Conservation (phyloP, 257 asterid genomes). For the Asclepias syriaca region DNA sequence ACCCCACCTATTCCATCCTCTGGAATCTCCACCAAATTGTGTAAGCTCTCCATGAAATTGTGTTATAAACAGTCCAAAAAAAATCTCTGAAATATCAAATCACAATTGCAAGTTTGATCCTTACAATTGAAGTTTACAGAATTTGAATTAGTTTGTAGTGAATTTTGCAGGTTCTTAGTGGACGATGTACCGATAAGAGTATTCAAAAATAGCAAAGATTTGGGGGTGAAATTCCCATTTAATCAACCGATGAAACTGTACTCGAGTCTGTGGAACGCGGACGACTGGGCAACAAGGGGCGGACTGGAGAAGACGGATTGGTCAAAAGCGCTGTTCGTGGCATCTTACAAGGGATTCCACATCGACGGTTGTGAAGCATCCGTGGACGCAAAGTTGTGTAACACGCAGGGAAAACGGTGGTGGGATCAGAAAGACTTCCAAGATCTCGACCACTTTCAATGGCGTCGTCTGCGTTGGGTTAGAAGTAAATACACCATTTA, state of each 20-base stretch:
- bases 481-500: constrained; percentile 54
- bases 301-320: constrained; percentile 79
- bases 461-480: constrained; percentile 50
- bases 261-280: constrained; percentile 86
- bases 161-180: constrained; percentile 46
- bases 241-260: constrained; percentile 86
- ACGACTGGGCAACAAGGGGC: constrained; percentile 63
- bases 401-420: constrained; percentile 59
- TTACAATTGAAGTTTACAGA: too few relatives aligned
- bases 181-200: constrained; percentile 64
- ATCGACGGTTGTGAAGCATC: constrained; percentile 75
- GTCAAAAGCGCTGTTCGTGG: constrained; percentile 74
- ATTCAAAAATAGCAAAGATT: constrained; percentile 59
- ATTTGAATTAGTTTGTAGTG: too few relatives aligned
- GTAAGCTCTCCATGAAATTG: too few relatives aligned
- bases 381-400: constrained; percentile 52
- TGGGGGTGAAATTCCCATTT: constrained; percentile 67
- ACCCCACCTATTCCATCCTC: constrained; percentile 53
- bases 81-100: too few relatives aligned
- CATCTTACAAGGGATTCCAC: constrained; percentile 77
- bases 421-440: constrained; percentile 76
- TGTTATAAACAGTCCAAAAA: too few relatives aligned
- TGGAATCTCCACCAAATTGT: constrained; percentile 79
- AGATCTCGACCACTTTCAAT: constrained; percentile 51
- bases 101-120: too few relatives aligned